phyloP scores from a whole-genome alignment of 495 filamentous ascomycete genomes.

The Hypoxylon fragiforme region DNA sequence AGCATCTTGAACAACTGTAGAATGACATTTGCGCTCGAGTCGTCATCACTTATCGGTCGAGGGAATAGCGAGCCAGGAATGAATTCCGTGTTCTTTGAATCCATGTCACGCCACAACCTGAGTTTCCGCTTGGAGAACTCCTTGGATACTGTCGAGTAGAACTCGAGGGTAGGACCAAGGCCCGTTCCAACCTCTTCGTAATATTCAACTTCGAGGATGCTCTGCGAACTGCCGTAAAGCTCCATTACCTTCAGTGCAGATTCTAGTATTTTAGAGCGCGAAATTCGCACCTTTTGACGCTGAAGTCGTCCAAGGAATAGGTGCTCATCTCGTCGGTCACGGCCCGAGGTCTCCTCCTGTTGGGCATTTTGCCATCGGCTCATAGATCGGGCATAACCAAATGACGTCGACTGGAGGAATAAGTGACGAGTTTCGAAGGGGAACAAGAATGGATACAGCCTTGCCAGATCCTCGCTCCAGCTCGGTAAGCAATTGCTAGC shows the following conservation, averaged over 20 bases:
- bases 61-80: conserved; percentile 91
- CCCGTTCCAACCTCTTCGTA: conserved; percentile 99
- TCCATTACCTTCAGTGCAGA: conserved; percentile 99
- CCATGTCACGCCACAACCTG: conserved; percentile 93
- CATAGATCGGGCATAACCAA: conserved; percentile 98
- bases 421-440: conserved; percentile 97
- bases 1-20: conserved; percentile 89
- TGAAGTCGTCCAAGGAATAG: conserved; percentile 93
- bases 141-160: conserved; percentile 96
- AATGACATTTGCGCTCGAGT: conserved; percentile 80
- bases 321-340: conserved; percentile 84
- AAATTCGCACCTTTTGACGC: conserved; percentile 96
- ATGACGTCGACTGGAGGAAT: conserved; percentile 96
- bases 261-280: conserved; percentile 87
- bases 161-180: conserved; percentile 93
- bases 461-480: conserved; percentile 97
- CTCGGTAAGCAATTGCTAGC: conserved; percentile 94
- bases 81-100: conserved; percentile 76
- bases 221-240: conserved; percentile 92
- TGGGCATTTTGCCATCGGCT: conserved; percentile 94
- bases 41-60: conserved; percentile 82
- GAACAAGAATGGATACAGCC: conserved; percentile 97
- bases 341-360: conserved; percentile 72
- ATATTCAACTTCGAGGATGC: conserved; percentile 96
- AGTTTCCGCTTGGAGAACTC: conserved; percentile 97